Conservation (phyloP, 495 filamentous ascomycete species). For the Penicillium simplicissimum region DNA sequence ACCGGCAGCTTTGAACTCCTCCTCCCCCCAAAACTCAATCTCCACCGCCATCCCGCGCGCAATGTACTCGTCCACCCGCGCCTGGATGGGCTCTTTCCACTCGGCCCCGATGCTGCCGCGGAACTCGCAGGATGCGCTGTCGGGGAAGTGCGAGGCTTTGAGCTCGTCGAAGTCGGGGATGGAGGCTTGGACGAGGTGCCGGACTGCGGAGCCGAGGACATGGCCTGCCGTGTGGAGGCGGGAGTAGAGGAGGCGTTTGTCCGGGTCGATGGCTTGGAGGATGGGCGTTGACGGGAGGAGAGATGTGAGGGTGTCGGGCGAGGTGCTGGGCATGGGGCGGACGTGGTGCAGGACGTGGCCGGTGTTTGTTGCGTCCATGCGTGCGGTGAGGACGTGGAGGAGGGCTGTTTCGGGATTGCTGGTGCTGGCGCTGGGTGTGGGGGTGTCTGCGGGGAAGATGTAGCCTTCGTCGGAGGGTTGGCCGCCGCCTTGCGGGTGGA, state of each 20-base stretch:
- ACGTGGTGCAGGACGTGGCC: constrained; percentile 61
- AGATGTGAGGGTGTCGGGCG: background rate
- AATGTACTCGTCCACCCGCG: constrained; percentile 51
- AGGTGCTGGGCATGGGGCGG: constrained; percentile 33
- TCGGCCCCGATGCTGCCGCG: constrained; percentile 59
- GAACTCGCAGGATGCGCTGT: constrained; percentile 59
- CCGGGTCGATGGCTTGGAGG: constrained; percentile 52
- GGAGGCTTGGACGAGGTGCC: constrained; percentile 50
- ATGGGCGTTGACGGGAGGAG: constrained; percentile 44
- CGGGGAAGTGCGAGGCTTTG: constrained; percentile 65
- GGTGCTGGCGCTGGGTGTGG: constrained; percentile 31
- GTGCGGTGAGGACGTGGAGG: constrained; percentile 34
- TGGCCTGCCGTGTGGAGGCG: constrained; percentile 67
- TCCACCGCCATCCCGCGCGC: constrained; percentile 52
- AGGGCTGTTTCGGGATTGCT: background rate
- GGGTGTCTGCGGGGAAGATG: constrained; percentile 28
- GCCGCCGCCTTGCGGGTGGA: constrained; percentile 66
- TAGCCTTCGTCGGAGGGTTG: constrained; percentile 61
- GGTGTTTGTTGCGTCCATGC: constrained; percentile 43
- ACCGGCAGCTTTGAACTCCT: constrained; percentile 43
- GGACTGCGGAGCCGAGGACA: constrained; percentile 58
- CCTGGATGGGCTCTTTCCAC: constrained; percentile 58
- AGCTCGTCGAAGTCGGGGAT: constrained; percentile 55
- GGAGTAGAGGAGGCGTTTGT: constrained; percentile 56
- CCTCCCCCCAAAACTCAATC: constrained; percentile 61